Conservation (phyloP, 1,284 basidiomycete species). For the Ceratobasidium sp. region DNA sequence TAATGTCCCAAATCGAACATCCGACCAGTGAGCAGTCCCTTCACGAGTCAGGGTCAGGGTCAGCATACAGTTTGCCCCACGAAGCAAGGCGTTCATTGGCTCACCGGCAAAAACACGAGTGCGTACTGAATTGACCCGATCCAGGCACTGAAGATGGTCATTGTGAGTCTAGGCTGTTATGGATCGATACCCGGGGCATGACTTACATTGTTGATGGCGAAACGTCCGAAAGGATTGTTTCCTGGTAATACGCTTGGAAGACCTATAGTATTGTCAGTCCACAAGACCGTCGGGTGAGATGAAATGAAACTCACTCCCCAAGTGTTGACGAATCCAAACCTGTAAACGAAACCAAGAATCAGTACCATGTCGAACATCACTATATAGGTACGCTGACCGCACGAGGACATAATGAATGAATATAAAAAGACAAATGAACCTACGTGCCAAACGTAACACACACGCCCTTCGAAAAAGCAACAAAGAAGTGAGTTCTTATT, state of each 20-base stretch:
- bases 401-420: background rate
- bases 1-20: constrained; percentile 73
- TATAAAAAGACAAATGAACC: constrained; percentile 16
- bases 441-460: constrained; percentile 47
- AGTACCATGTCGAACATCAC: constrained; percentile 16
- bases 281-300: background rate
- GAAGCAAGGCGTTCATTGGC: constrained; percentile 52
- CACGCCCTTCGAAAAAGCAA: constrained; percentile 31
- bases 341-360: constrained; percentile 54
- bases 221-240: constrained; percentile 58
- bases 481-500: constrained; percentile 18
- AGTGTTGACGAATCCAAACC: constrained; percentile 59
- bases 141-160: constrained; percentile 67
- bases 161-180: background rate
- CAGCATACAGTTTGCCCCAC: background rate
- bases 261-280: constrained; percentile 55
- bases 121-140: constrained; percentile 76
- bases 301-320: constrained; percentile 59
- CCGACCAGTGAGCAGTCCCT: constrained; percentile 65
- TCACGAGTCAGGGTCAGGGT: background rate
- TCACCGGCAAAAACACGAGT: constrained; percentile 51
- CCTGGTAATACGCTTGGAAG: constrained; percentile 69
- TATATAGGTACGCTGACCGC: constrained; percentile 36
- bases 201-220: constrained; percentile 70
- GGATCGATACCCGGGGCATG: constrained; percentile 48